Percentiles rank a stretch among this genome's conserved stretches.
These are phyloP conservation scores for Colletotrichum coccodes DNA, from an alignment of 2,329 filamentous ascomycete genomes.

Conservation along the genomic window DNA sequence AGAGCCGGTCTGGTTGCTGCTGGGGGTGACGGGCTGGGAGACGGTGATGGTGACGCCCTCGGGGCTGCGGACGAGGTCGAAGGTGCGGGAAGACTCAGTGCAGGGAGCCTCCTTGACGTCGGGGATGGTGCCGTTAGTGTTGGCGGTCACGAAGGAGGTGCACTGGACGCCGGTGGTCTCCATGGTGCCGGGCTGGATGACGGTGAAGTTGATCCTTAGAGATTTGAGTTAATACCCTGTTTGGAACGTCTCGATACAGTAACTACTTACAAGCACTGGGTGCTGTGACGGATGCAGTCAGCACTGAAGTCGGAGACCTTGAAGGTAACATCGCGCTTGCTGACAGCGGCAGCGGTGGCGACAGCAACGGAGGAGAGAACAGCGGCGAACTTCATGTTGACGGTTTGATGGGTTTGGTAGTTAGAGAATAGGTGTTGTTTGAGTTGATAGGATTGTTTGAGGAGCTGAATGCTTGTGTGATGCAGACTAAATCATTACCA, in stretches of 20 bases:
- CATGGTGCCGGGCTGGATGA: conserved; percentile 36
- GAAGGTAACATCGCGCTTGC: conserved; percentile 37
- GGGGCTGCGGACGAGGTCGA: conserved; percentile 36
- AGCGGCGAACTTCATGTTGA: conserved; percentile 41
- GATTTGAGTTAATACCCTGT: background rate
- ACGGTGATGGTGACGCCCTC: conserved; percentile 41
- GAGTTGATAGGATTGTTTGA: background rate
- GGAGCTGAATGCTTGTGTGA: conserved; percentile 2
- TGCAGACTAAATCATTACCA: background rate
- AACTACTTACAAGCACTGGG: conserved; percentile 38
- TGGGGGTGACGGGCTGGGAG: conserved; percentile 40
- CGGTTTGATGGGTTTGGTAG: conserved; percentile 5
- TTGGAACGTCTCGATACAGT: background rate
- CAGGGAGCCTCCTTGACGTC: conserved; percentile 41
- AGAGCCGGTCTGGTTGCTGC: conserved; percentile 37
- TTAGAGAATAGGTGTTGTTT: background rate
- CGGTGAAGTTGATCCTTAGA: conserved; percentile 7
- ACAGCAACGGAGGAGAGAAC: conserved; percentile 36
- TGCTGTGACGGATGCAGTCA: conserved; percentile 41
- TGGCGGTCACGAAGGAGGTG: conserved; percentile 33
- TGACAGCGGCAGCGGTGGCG: conserved; percentile 36
- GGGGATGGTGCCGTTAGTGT: conserved; percentile 40
- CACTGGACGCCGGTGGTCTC: conserved; percentile 40
- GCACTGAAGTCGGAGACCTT: conserved; percentile 40
- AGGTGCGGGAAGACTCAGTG: conserved; percentile 42